Percentiles rank a stretch among this genome's conserved stretches.
These are phyloP conservation scores for Backusella luteola DNA, from an alignment of 192 early-diverging fungal genomes.

Conservation along the genomic window DNA sequence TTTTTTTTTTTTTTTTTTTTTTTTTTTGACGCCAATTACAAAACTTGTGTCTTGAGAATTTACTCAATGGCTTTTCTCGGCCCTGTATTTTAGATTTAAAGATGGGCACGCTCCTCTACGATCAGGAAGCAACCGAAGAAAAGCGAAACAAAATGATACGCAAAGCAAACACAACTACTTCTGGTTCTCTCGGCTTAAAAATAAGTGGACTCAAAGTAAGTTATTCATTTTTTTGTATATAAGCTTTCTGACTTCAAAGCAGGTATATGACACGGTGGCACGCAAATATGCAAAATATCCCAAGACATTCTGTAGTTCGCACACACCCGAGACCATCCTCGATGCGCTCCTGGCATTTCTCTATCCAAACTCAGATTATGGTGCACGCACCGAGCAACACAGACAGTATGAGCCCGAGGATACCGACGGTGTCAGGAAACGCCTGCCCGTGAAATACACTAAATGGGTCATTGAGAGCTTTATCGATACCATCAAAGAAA, in stretches of 20 bases:
- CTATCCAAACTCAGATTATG: constrained; percentile 16
- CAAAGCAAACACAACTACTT: constrained; percentile 69
- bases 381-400: background rate
- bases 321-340: constrained; percentile 51
- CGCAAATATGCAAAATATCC: constrained; percentile 42
- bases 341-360: constrained; percentile 69
- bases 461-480: constrained; percentile 59
- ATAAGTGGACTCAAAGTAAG: constrained; percentile 73
- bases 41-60: constrained; percentile 76
- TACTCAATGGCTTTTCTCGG: constrained; percentile 61
- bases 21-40: constrained; percentile 17
- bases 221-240: too few relatives aligned
- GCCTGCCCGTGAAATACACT: constrained; percentile 49
- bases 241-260: too few relatives aligned
- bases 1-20: too few relatives aligned
- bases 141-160: constrained; percentile 67
- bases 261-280: constrained; percentile 49
- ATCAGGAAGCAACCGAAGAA: constrained; percentile 64
- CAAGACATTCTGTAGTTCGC: constrained; percentile 51
- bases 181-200: constrained; percentile 58
- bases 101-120: constrained; percentile 77
- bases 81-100: constrained; percentile 90
- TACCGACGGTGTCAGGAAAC: constrained; percentile 7
- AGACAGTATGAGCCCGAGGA: background rate
- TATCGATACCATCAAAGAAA: constrained; percentile 57